These are phyloP conservation scores for Pseudogymnoascus sp. DNA, from an alignment of 2,329 filamentous ascomycete genomes.

Conservation along the genomic window DNA sequence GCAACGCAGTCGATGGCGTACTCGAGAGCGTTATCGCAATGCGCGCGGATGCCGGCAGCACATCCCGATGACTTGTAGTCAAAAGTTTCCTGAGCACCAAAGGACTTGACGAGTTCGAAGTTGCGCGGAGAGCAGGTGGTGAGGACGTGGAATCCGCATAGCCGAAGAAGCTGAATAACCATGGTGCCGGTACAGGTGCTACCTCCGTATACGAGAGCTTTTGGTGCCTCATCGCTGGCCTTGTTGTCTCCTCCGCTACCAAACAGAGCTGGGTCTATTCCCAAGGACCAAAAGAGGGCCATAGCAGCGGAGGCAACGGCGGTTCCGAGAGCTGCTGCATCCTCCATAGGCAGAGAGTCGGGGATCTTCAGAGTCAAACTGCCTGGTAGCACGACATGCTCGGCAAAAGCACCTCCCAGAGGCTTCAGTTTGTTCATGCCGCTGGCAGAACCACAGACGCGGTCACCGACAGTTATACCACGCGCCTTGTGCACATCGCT, in stretches of 20 bases:
- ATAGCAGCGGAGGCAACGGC: too few relatives aligned
- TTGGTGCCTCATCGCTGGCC: too few relatives aligned
- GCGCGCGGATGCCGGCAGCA: slow-evolving; percentile 27
- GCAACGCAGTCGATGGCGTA: slow-evolving; percentile 33
- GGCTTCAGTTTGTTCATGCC: background rate
- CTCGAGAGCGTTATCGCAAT: slow-evolving; percentile 27
- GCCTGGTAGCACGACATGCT: too few relatives aligned
- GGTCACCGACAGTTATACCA: slow-evolving; percentile 15
- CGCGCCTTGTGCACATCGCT: too few relatives aligned
- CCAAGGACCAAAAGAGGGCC: too few relatives aligned
- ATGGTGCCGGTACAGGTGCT: slow-evolving; percentile 22
- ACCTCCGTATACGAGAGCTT: slow-evolving; percentile 23
- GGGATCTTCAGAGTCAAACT: slow-evolving; percentile 22
- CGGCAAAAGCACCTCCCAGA: too few relatives aligned
- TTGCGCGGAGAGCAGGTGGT: slow-evolving; percentile 32
- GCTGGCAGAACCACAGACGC: slow-evolving; percentile 12
- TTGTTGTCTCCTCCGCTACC: too few relatives aligned
- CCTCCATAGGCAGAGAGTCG: slow-evolving; percentile 25
- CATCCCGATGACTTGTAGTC: slow-evolving; percentile 31
- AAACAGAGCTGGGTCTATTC: too few relatives aligned
- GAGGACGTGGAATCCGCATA: slow-evolving; percentile 23
- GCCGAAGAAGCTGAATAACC: slow-evolving; percentile 28
- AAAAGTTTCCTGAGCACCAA: slow-evolving; percentile 35
- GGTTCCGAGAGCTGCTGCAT: slow-evolving; percentile 21
- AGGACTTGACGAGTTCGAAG: slow-evolving; percentile 30